Evolutionary conservation across 495 filamentous ascomycete genomes (phyloP), one percentile per base, ranked within the genome.

Genomic region (Cercophora scortea): DNA sequence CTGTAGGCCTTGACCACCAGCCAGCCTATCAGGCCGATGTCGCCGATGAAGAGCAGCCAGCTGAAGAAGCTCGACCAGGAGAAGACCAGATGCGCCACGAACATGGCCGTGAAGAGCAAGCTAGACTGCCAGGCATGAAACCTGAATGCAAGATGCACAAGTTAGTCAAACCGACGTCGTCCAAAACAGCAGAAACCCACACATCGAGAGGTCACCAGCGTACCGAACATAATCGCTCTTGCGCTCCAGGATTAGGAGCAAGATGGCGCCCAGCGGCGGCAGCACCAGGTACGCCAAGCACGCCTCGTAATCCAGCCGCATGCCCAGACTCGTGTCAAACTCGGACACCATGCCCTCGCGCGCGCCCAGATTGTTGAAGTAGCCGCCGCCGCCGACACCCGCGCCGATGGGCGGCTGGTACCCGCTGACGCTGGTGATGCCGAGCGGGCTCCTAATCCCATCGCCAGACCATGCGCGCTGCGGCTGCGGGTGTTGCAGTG

Each of bases 221-320:
- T 67, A 95, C 89, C 93, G 75, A 38, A 98, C 93, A 66, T 95
- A 98, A 70, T 97, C 93, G 60, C 90, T 96, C 78, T 93, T 92
- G 60, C 89, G 80, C 77, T 98, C 93, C 53, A 90, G 57, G 57
- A 97, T 77, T 55, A 98, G 66, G 63, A 98, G 67, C 56, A 95
- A 69, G 10, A 96, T 88, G 32, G 83, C 88, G 32, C 92, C 93
- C 0, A 90, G 83, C 13, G 93, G 93, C 61, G 93, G 93, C 16
- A 94, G 69, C 53, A 84, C 77, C 58, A 96, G 64, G 68, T 98
- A 98, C 42, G 93, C 91, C 70, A 96, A 70, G 66, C 86, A 87
- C 15, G 93, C 93, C 73, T 97, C 93, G 58, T 89, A 82, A 60
- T 85, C 89, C 45, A 84, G 63, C 59, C 85, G 65, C 35, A 89